Conservation (phyloP, 2,329 filamentous ascomycete genomes). For the Davidsoniella virescens region DNA sequence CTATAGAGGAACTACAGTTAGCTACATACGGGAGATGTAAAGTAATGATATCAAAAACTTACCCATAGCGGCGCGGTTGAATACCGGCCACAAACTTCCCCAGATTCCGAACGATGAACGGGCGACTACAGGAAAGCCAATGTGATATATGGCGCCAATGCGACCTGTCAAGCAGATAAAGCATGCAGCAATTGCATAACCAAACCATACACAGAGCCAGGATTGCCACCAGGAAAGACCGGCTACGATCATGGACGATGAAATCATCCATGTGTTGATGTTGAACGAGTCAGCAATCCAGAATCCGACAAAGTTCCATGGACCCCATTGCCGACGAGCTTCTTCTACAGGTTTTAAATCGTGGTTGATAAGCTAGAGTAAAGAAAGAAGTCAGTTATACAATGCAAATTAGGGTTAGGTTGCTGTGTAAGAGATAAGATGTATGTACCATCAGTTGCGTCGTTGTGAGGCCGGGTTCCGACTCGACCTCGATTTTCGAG, state of each 20-base stretch:
- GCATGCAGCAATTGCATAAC: constrained; percentile 58
- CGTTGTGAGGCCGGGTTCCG: constrained; percentile 60
- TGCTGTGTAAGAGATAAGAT: neutral
- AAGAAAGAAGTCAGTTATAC: constrained; percentile 2
- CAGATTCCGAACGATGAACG: constrained; percentile 75
- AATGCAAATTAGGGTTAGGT: neutral
- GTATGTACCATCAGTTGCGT: constrained; percentile 57
- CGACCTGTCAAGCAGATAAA: constrained; percentile 68
- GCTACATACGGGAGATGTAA: neutral
- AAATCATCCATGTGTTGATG: constrained; percentile 91
- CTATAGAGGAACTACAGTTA: constrained; percentile 19
- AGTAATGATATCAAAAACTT: constrained; percentile 15
- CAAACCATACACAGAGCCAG: constrained; percentile 76
- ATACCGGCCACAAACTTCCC: constrained; percentile 76
- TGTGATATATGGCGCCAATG: constrained; percentile 75
- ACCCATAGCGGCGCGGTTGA: constrained; percentile 73
- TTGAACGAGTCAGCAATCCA: constrained; percentile 79
- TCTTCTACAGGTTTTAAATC: constrained; percentile 71
- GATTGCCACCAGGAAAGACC: constrained; percentile 86
- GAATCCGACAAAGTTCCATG: constrained; percentile 79
- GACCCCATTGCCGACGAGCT: constrained; percentile 63
- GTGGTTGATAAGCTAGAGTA: constrained; percentile 53
- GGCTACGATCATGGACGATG: constrained; percentile 60
- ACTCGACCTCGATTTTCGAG: constrained; percentile 52
- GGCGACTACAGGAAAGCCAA: constrained; percentile 70